A percentile compares a stretch with the other conserved stretches of the same genome.
Evolutionary conservation across 139 green algal species (phyloP).

Genomic region (Limnomonas spitsbergensis): DNA sequence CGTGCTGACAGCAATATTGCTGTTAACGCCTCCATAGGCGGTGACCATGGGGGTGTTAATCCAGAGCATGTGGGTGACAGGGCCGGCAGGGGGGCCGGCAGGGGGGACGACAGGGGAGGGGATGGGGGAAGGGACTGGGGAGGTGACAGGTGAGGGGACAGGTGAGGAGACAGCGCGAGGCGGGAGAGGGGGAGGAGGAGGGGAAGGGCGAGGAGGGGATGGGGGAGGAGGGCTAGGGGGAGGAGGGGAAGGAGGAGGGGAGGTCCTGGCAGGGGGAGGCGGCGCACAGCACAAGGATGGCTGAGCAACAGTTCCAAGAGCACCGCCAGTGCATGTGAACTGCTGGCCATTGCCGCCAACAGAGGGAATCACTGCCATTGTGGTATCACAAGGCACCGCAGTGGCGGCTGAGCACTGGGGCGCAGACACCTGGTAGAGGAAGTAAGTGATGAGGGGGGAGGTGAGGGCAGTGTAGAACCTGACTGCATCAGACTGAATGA

Average conservation of each 20-base stretch:
- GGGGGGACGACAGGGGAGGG: no score
- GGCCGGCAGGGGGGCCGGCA: neutral
- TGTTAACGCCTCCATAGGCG: neutral
- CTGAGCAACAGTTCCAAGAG: neutral
- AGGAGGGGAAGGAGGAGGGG: neutral
- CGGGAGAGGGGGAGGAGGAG: neutral
- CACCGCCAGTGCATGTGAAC: neutral
- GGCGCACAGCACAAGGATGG: neutral
- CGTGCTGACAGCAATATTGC: neutral
- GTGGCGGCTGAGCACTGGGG: neutral
- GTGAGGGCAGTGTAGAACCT: neutral
- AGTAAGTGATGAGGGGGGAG: neutral
- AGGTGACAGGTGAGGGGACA: neutral
- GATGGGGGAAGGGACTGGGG: no score
- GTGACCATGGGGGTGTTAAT: neutral
- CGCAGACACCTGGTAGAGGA: neutral
- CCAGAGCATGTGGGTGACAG: constrained; percentile 4
- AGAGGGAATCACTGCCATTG: neutral
- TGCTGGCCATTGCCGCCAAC: neutral
- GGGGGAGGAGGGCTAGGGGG: neutral
- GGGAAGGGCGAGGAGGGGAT: neutral
- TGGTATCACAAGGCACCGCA: neutral
- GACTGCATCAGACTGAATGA: neutral
- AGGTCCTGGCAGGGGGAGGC: neutral
- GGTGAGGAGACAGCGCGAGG: neutral